phyloP scores from a whole-genome alignment of 139 green algal genomes.

The Chloropicon primus region DNA sequence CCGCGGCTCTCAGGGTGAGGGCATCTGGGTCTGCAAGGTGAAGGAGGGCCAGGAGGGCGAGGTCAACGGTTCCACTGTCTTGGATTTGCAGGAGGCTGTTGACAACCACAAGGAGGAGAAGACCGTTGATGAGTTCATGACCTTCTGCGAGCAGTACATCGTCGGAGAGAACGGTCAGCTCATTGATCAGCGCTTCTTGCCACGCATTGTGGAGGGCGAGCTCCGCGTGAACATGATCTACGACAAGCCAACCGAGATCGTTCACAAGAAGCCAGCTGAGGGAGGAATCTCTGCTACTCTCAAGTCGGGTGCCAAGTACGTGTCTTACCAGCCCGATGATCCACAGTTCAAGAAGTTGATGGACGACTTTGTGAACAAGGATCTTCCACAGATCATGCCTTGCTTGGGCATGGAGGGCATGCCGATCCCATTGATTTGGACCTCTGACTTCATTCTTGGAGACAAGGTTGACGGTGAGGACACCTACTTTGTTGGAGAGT shows the following conservation, averaged over 20 bases:
- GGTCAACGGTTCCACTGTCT: slow-evolving; percentile 8
- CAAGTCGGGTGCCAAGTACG: slow-evolving; percentile 17
- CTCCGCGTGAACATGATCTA: slow-evolving; percentile 25
- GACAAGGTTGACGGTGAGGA: slow-evolving; percentile 17
- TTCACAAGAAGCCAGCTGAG: slow-evolving; percentile 29
- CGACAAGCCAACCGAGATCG: slow-evolving; percentile 21
- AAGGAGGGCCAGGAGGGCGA: slow-evolving; percentile 8
- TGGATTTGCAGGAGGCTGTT: slow-evolving; percentile 8
- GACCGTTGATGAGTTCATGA: neutral
- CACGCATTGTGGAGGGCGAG: slow-evolving; percentile 25
- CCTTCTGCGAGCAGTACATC: slow-evolving; percentile 3
- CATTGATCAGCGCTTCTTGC: slow-evolving; percentile 26
- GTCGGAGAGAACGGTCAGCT: slow-evolving; percentile 12
- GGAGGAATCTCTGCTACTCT: slow-evolving; percentile 19
- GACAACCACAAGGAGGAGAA: slow-evolving; percentile 16
- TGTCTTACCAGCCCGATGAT: slow-evolving; percentile 18
- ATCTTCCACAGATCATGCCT: slow-evolving; percentile 18
- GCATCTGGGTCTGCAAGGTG: slow-evolving; percentile 24
- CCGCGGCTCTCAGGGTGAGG: slow-evolving; percentile 19
- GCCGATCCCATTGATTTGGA: slow-evolving; percentile 24
- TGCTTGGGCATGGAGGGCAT: slow-evolving; percentile 10
- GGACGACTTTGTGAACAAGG: slow-evolving; percentile 13
- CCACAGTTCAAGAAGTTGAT: slow-evolving; percentile 16
- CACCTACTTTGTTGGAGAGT: slow-evolving; percentile 24
- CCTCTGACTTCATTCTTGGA: slow-evolving; percentile 25